Evolutionary conservation across 768 basidiomycete genomes (phyloP).

Genomic region (Mycena crocata): DNA sequence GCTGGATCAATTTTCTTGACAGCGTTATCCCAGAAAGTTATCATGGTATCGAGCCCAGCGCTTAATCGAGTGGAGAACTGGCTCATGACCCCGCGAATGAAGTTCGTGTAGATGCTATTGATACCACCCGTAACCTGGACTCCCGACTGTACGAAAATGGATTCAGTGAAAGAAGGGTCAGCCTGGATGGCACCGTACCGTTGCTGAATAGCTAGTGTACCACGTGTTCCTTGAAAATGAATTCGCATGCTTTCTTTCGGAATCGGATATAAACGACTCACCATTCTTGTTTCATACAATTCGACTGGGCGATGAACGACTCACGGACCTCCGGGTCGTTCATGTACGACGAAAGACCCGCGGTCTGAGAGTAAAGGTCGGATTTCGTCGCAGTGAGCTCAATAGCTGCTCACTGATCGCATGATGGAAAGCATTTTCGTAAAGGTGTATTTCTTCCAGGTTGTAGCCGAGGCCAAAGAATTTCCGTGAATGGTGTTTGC

Average conservation of each 20-base stretch:
- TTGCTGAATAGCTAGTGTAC: constrained; percentile 12
- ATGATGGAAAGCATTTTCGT: constrained; percentile 19
- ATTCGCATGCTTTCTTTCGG: background rate
- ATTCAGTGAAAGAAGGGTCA: background rate
- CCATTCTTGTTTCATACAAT: constrained; percentile 19
- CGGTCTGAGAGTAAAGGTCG: background rate
- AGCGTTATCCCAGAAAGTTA: constrained; percentile 3
- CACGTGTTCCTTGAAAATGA: constrained; percentile 12
- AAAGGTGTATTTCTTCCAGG: constrained; percentile 23
- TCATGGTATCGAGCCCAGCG: background rate
- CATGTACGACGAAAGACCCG: constrained; percentile 17
- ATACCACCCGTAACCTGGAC: constrained; percentile 19
- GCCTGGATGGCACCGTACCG: background rate
- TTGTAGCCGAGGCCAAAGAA: background rate
- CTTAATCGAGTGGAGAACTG: constrained; percentile 1
- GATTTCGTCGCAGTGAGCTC: background rate
- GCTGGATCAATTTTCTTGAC: background rate
- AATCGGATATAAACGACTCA: background rate
- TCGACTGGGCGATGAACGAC: constrained; percentile 19
- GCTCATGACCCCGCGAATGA: constrained; percentile 16
- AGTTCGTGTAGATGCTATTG: constrained; percentile 12
- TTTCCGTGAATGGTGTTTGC: constrained; percentile 20
- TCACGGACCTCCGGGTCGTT: constrained; percentile 4
- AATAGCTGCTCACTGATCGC: constrained; percentile 1
- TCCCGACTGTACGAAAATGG: background rate